Conservation (phyloP, 2,329 filamentous ascomycete genomes). For the Grosmannia huntii region DNA sequence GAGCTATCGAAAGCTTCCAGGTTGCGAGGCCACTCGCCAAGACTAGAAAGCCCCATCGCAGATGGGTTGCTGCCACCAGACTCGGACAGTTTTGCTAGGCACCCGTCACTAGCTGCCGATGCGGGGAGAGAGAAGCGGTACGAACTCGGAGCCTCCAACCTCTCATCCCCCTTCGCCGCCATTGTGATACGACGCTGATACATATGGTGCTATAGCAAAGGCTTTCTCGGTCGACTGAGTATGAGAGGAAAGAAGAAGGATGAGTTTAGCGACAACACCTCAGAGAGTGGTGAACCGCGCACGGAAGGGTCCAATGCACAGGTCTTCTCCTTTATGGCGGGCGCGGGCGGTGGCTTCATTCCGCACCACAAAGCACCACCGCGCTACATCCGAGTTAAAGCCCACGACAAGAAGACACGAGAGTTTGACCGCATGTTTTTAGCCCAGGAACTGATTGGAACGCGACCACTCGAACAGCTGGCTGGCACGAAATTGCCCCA, state of each 20-base stretch:
- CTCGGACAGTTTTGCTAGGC: slow-evolving; percentile 27
- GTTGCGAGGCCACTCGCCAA: slow-evolving; percentile 32
- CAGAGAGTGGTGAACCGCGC: slow-evolving; percentile 53
- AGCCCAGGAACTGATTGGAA: slow-evolving; percentile 74
- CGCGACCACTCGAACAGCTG: slow-evolving; percentile 24
- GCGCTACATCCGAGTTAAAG: slow-evolving; percentile 75
- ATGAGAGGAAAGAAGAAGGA: slow-evolving; percentile 61
- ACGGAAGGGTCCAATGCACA: slow-evolving; percentile 73
- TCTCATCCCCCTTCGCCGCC: neutral
- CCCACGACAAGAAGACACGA: slow-evolving; percentile 65
- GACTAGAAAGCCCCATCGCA: slow-evolving; percentile 35
- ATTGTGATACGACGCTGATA: neutral
- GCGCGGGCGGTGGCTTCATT: slow-evolving; percentile 57
- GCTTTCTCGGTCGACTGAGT: slow-evolving; percentile 70
- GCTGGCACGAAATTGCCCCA: slow-evolving; percentile 13
- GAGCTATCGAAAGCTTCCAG: slow-evolving; percentile 43
- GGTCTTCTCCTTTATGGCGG: slow-evolving; percentile 66
- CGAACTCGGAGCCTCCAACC: neutral
- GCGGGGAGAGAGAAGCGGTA: slow-evolving; percentile 50
- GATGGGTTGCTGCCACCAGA: slow-evolving; percentile 1
- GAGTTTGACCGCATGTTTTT: slow-evolving; percentile 84
- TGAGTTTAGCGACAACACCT: slow-evolving; percentile 50
- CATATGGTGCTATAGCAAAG: slow-evolving; percentile 47
- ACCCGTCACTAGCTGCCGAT: slow-evolving; percentile 21
- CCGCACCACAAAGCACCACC: slow-evolving; percentile 82